A percentile compares a stretch with the other conserved stretches of the same genome.
Conservation (phyloP, 23 red algal genomes). For the Gracilaria caudata region DNA sequence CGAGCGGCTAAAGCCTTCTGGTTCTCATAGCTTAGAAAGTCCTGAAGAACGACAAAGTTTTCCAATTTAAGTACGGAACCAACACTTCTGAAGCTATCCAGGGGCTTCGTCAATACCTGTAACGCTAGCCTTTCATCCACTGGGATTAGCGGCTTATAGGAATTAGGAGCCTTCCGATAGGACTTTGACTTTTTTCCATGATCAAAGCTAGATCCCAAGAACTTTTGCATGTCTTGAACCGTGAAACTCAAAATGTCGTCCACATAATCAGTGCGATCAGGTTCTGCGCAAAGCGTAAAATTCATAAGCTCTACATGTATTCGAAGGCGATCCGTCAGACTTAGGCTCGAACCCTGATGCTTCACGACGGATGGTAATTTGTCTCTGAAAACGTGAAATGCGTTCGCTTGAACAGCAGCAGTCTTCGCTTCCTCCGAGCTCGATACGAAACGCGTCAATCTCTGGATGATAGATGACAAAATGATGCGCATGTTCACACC, state of each 20-base stretch:
- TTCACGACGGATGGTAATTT: conserved; percentile 62
- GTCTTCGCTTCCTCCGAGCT: conserved; percentile 30
- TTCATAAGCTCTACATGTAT: conserved; percentile 67
- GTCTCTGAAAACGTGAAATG: conserved; percentile 65
- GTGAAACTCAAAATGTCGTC: conserved; percentile 78
- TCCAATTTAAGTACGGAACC: conserved; percentile 42
- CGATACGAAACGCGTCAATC: conserved; percentile 73
- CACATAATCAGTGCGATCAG: conserved; percentile 64
- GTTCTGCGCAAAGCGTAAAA: conserved; percentile 69
- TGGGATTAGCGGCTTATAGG: conserved; percentile 14
- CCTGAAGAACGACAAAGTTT: conserved; percentile 49
- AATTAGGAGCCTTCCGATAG: conserved; percentile 13
- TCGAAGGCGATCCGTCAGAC: conserved; percentile 51
- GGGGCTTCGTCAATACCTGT: conserved; percentile 65
- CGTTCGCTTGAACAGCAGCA: conserved; percentile 33
- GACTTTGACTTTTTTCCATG: conserved; percentile 41
- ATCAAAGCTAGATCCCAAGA: conserved; percentile 21
- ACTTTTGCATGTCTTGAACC: conserved; percentile 39
- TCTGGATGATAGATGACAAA: conserved; percentile 69
- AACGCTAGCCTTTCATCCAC: conserved; percentile 72
- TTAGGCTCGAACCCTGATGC: conserved; percentile 52
- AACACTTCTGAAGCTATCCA: conserved; percentile 51
- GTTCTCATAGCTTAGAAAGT: conserved; percentile 68
- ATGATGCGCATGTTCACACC: conserved; percentile 77
- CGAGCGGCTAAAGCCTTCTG: conserved; percentile 47